Evolutionary conservation across 768 basidiomycete genomes (phyloP).

Genomic region (Termitomyces sp.): DNA sequence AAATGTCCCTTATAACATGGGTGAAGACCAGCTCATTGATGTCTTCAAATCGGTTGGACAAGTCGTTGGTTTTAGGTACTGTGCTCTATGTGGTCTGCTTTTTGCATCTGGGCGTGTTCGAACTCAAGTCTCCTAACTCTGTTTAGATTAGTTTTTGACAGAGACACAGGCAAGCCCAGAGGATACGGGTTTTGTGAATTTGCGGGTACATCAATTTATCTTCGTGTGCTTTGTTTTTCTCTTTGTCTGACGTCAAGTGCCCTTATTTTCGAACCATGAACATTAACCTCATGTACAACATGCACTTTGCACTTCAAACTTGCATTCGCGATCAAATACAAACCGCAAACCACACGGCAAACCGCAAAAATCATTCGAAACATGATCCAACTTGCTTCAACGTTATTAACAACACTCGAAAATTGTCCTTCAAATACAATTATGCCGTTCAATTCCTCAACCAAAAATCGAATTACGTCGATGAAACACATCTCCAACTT

Average conservation of each 20-base stretch:
- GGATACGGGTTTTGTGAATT: conserved; percentile 96
- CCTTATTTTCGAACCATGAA: conserved; percentile 10
- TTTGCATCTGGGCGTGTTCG: background rate
- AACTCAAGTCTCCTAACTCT: conserved; percentile 7
- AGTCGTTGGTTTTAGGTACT: conserved; percentile 82
- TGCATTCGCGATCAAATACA: background rate
- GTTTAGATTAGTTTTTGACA: conserved; percentile 76
- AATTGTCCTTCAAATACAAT: background rate
- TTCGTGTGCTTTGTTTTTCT: conserved; percentile 17
- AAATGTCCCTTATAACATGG: conserved; percentile 89
- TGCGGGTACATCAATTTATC: conserved; percentile 58
- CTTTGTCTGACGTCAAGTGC: conserved; percentile 31
- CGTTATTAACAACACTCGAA: background rate
- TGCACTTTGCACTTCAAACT: background rate
- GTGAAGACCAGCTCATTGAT: conserved; percentile 82
- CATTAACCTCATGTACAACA: background rate
- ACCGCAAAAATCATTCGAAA: background rate
- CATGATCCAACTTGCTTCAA: background rate
- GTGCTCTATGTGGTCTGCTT: conserved; percentile 6
- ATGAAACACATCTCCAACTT: background rate
- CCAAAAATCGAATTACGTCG: background rate
- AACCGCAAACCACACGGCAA: background rate
- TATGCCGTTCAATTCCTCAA: background rate
- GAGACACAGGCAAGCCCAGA: conserved; percentile 91
- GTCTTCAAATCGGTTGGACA: conserved; percentile 87